Conservation (phyloP, 176 grass and related monocot genomes). For the Rhynchospora tenuis region DNA sequence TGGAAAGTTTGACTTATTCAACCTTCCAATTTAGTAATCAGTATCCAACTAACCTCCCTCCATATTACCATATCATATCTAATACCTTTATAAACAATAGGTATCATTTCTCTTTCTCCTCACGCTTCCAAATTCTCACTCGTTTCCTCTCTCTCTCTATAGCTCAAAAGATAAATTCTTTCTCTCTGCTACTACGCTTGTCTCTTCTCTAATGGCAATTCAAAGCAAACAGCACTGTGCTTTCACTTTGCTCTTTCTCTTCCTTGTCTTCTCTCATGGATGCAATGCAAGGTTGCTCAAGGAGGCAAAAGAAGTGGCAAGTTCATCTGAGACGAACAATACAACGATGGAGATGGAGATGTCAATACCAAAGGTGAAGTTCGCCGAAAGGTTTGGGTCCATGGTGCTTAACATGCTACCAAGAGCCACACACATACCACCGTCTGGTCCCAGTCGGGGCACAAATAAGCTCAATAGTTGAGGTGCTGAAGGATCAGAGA, state of each 20-base stretch:
- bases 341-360: conserved; percentile 19
- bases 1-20: not conserved
- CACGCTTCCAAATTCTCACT: not conserved
- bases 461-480: conserved; percentile 25
- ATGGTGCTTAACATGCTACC: conserved; percentile 35
- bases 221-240: not conserved
- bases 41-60: conserved; percentile 6
- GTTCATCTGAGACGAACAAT: not conserved
- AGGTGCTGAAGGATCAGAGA: not conserved
- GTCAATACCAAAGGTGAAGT: not conserved
- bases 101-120: not conserved
- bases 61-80: no score
- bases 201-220: conserved; percentile 10
- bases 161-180: not conserved
- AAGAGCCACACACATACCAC: conserved; percentile 14
- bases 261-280: not conserved
- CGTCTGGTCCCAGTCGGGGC: conserved; percentile 39
- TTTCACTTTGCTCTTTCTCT: conserved; percentile 9
- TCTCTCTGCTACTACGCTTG: not conserved
- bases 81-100: not conserved
- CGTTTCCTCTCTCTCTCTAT: not conserved
- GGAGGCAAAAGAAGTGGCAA: not conserved
- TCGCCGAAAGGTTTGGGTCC: conserved; percentile 18
- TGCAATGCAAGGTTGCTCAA: conserved; percentile 27
- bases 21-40: not conserved